Base-by-base conservation (phyloP, 352 stramenopile genomes). In the Pythium aristosporum region DNA sequence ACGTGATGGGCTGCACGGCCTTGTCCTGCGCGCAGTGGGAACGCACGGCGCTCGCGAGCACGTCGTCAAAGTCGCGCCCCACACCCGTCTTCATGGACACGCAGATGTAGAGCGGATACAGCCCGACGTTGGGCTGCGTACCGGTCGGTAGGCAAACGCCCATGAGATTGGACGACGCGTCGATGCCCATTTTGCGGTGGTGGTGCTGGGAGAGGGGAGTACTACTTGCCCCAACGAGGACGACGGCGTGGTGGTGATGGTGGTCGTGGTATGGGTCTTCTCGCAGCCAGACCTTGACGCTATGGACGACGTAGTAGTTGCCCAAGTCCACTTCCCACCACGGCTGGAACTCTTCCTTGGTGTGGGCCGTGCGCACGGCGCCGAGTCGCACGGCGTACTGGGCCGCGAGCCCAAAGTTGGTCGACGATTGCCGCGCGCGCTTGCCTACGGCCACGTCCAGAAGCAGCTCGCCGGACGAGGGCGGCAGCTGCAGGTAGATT, bases 21-120 rank as follows among this genome's bases (percentile, higher is more conserved):
- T 72, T 76, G 16, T 80, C 71, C 0, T 39, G 30, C 0, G 87
- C 47, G 10, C 69, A 73, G 11, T 82, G 56, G 0, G 60, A 76
- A 48, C 68, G 83, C 47, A 88, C 79, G 51, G 68, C 73, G 59
- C 79, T 82, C 0, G 71, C 70, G 42, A 91, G 36, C 49, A 88
- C 75, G 46, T 89, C 77, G 44, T 85, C 79, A 13, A 82, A 74
- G 57, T 88, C 76, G 8, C 77, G 75, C 10, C 73, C 77, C 18
- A 84, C 68, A 2, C 81, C 81, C 5, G 75, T 80, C 51, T 85
- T 90, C 81, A 88, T 90, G 5, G 77, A 88, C 23, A 90, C 63
- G 25, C 51, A 75, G 10, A 90, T 63, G 49, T 90, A 70, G 2
- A 90, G 46, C 0, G 81, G 81, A 25, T 82, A 88, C 28, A 77